A percentile compares a stretch with the other conserved stretches of the same genome.
phyloP scores from a whole-genome alignment of 148 eudicot genomes.

The Drosera capensis region DNA sequence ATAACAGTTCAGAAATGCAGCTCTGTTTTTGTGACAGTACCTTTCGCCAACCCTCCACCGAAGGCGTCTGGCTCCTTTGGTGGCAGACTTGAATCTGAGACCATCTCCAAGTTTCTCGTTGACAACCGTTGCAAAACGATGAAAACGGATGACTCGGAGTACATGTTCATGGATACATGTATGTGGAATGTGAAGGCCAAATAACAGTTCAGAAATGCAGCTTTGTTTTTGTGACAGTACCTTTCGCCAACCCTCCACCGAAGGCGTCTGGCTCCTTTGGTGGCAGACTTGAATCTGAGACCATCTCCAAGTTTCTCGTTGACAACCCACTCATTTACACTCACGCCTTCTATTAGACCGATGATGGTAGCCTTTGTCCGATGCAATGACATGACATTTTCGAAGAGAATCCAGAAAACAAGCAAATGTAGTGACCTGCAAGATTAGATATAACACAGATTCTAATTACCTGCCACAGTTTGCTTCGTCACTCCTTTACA shows the following conservation, averaged over 20 bases:
- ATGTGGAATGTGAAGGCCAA: too few species aligned
- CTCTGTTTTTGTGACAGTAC: slow-evolving; percentile 3
- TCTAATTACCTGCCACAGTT: not conserved
- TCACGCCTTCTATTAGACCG: slow-evolving; percentile 26
- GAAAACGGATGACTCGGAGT: too few species aligned
- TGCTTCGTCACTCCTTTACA: not conserved
- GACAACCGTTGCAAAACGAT: too few species aligned
- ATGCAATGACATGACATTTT: slow-evolving; percentile 34
- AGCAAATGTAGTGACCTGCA: slow-evolving; percentile 24
- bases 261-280: slow-evolving; percentile 13
- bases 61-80: slow-evolving; percentile 13
- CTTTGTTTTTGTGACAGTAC: slow-evolving; percentile 3
- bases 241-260: slow-evolving; percentile 20
- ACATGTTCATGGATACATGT: too few species aligned
- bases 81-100: slow-evolving; percentile 15
- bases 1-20: too few species aligned
- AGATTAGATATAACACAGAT: not conserved
- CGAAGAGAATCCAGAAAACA: slow-evolving; percentile 29
- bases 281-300: slow-evolving; percentile 15
- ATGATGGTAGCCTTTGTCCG: slow-evolving; percentile 34
- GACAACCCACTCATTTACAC: slow-evolving; percentile 34
- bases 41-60: slow-evolving; percentile 20
- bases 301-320: slow-evolving; percentile 34
- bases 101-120: slow-evolving; percentile 34
- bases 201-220: not conserved